Evolutionary conservation across 1,139 yeast genomes (phyloP), one percentile per base, ranked within the genome.

Genomic region (Hyphopichia khmerensis): DNA sequence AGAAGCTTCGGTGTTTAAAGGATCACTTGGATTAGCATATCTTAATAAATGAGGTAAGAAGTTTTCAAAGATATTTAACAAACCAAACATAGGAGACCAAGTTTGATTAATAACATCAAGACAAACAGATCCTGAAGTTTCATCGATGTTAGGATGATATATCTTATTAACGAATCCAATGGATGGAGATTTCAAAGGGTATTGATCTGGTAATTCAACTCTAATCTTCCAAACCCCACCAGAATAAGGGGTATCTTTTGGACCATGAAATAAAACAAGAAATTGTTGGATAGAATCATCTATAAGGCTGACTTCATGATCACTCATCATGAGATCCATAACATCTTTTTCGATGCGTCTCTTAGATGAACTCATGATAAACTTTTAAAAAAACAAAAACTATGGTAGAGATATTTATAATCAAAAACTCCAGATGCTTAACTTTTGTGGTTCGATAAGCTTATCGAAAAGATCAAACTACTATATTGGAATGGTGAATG

Each of bases 51-150:
- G 99, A 11, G 99, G 99, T 50, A 93, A 69, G 68, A 93, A 93
- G 58, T 90, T 86, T 59, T 93, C 98, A 61, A 93, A 90, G 33
- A 93, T 88, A 62, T 93, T 93, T 52, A 85, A 73, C 53, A 91
- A 76, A 40, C 93, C 98, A 71, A 90, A 93, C 91, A 93, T 87
- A 2, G 99, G 99, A 36, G 96, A 87, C 99, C 99, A 93, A 1
- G 98, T 90, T 59, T 93, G 97, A 64, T 93, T 93, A 52, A 93
- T 91, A 30, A 93, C 99, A 60, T 93, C 99, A 45, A 93, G 79
- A 65, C 99, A 93, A 13, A 93, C 97, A 0, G 95, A 84, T 0
- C 99, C 99, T 3, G 96, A 85, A 24, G 82, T 77, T 59, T 88
- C 93, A 57, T 88, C 96, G 46, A 88, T 87, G 59, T 93, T 93